Percentiles rank a stretch among this genome's conserved stretches.
Evolutionary conservation across 768 basidiomycete species (phyloP).

Genomic region (Wakefieldia striispora): DNA sequence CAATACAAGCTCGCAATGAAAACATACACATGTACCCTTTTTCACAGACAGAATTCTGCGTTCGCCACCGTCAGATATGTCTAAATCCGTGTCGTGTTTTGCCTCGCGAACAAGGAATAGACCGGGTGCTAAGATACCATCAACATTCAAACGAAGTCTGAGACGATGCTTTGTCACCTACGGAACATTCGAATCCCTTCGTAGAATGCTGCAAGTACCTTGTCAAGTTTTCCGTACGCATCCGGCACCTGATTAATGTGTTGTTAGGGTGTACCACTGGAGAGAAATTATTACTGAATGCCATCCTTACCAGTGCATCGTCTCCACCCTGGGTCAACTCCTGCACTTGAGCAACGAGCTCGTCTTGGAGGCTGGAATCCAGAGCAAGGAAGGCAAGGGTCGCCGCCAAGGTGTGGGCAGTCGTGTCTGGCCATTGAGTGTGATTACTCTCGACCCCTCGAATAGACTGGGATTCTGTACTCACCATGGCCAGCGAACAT

Average conservation of each 20-base stretch:
- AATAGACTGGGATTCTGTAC: slow-evolving; percentile 1
- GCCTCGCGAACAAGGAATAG: slow-evolving; percentile 30
- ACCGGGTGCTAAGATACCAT: slow-evolving; percentile 24
- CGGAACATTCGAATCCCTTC: slow-evolving; percentile 37
- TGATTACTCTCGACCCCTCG: neutral
- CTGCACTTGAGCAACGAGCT: slow-evolving; percentile 30
- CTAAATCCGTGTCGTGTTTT: slow-evolving; percentile 25
- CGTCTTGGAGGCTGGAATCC: slow-evolving; percentile 30
- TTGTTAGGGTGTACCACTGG: neutral
- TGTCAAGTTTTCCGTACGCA: slow-evolving; percentile 29
- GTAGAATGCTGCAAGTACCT: slow-evolving; percentile 28
- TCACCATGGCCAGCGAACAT: slow-evolving; percentile 60
- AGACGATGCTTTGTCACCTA: slow-evolving; percentile 10
- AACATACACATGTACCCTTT: slow-evolving; percentile 23
- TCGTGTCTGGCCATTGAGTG: slow-evolving; percentile 29
- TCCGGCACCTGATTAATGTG: slow-evolving; percentile 13
- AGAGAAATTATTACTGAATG: neutral
- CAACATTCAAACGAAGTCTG: neutral
- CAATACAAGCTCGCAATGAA: too few relatives aligned
- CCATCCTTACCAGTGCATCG: slow-evolving; percentile 12
- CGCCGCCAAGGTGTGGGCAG: slow-evolving; percentile 31
- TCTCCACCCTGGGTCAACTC: slow-evolving; percentile 23
- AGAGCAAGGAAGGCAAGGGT: slow-evolving; percentile 32
- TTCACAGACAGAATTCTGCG: slow-evolving; percentile 18
- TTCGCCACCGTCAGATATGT: slow-evolving; percentile 15